phyloP scores from a whole-genome alignment of 83 land plant species.

The Thuja plicata region DNA sequence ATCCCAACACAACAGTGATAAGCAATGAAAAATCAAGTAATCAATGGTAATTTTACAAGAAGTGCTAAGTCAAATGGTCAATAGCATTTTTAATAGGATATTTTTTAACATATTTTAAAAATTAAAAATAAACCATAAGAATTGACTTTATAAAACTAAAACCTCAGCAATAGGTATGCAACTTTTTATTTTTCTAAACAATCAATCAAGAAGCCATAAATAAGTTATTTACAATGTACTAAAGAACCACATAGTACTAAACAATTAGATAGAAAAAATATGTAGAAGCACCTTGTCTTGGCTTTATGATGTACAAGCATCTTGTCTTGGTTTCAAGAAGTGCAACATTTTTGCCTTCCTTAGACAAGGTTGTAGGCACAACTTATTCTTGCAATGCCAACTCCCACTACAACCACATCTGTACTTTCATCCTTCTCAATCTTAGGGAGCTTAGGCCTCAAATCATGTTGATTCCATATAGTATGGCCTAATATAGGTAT shows the following conservation, averaged over 20 bases:
- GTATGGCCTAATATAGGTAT: constrained; percentile 35
- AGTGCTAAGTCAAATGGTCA: too few species aligned
- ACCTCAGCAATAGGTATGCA: neutral
- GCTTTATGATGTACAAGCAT: too few species aligned
- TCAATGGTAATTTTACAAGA: too few species aligned
- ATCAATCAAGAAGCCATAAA: neutral
- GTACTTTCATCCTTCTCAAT: constrained; percentile 21
- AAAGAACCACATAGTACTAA: neutral
- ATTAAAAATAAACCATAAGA: neutral
- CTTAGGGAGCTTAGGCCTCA: too few species aligned
- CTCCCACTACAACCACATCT: constrained; percentile 29
- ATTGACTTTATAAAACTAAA: neutral
- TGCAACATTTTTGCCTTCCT: constrained; percentile 38
- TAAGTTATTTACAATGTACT: neutral
- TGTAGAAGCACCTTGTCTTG: constrained; percentile 25
- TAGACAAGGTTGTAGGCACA: too few species aligned
- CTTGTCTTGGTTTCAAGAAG: too few species aligned
- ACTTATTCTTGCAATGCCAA: constrained; percentile 38
- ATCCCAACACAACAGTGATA: too few species aligned
- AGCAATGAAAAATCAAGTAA: too few species aligned
- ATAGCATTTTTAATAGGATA: too few species aligned
- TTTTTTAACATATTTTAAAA: too few species aligned
- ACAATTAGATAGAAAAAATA: neutral
- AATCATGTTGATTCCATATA: constrained; percentile 37
- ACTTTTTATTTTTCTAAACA: neutral